Conservation (phyloP, 805 yeast genomes). For the Candida ortonii region DNA sequence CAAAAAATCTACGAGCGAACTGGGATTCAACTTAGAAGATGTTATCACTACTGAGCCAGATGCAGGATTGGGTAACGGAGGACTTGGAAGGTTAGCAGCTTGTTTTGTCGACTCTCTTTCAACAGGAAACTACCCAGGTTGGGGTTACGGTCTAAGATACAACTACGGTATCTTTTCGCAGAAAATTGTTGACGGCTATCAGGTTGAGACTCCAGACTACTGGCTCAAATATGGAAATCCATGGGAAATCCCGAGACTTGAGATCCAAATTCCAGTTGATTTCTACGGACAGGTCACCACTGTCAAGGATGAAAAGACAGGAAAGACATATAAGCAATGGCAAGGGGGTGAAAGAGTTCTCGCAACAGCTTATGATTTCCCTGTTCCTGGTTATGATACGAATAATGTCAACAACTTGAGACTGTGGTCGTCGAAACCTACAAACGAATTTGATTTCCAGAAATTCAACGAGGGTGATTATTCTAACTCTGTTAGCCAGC, state of each 20-base stretch:
- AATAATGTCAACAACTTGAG: conserved; percentile 83
- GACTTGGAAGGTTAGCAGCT: conserved; percentile 91
- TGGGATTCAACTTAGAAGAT: conserved; percentile 88
- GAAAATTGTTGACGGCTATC: conserved; percentile 86
- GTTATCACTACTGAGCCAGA: conserved; percentile 84
- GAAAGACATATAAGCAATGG: conserved; percentile 66
- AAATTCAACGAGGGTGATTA: conserved; percentile 93
- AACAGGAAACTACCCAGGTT: conserved; percentile 83
- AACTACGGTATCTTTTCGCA: conserved; percentile 93
- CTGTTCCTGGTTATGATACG: conserved; percentile 87
- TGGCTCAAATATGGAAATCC: conserved; percentile 90
- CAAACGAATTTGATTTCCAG: conserved; percentile 85
- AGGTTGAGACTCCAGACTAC: conserved; percentile 91
- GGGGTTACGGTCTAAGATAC: conserved; percentile 95
- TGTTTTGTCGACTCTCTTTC: conserved; percentile 89
- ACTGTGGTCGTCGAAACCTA: conserved; percentile 87
- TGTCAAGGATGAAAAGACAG: conserved; percentile 48
- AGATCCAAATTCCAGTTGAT: conserved; percentile 85
- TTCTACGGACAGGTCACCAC: conserved; percentile 80
- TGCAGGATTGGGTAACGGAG: conserved; percentile 95
- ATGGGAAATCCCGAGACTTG: conserved; percentile 88
- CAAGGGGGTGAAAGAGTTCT: conserved; percentile 84
- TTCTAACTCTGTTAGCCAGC: conserved; percentile 74
- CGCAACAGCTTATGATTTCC: conserved; percentile 89
- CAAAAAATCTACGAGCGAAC: conserved; percentile 53